A percentile compares a stretch with the other conserved stretches of the same genome.
phyloP scores from a whole-genome alignment of 345 rosid genomes.

The Nephelium lappaceum region DNA sequence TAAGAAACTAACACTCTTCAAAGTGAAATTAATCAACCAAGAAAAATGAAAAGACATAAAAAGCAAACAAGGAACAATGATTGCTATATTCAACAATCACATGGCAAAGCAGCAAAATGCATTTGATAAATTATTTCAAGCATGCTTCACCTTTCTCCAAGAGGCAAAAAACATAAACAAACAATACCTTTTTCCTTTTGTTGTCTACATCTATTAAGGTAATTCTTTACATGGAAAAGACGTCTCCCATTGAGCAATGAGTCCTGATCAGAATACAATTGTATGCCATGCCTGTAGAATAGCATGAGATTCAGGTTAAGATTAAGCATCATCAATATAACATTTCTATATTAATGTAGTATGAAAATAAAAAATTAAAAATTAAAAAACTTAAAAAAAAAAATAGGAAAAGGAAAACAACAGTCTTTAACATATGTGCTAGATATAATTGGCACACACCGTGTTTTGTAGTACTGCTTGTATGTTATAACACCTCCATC shows the following conservation, averaged over 20 bases:
- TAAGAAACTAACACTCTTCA: not conserved
- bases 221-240: slow-evolving; percentile 59
- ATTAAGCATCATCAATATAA: not conserved
- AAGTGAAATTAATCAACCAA: not conserved
- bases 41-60: not conserved
- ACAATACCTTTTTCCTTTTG: slow-evolving; percentile 62
- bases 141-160: not conserved
- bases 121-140: not conserved
- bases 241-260: slow-evolving; percentile 57
- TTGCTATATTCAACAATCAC: not conserved
- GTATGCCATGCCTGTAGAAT: slow-evolving; percentile 59
- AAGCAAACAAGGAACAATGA: not conserved
- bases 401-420: too few species aligned
- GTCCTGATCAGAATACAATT: slow-evolving; percentile 38
- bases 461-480: slow-evolving; percentile 50
- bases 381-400: too few species aligned
- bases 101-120: not conserved
- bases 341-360: slow-evolving; percentile 3
- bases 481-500: slow-evolving; percentile 49
- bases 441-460: slow-evolving; percentile 36
- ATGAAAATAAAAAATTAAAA: not conserved
- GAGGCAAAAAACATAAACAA: not conserved
- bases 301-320: slow-evolving; percentile 6
- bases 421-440: too few species aligned
- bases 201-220: slow-evolving; percentile 40